Conservation (phyloP, 2,329 filamentous ascomycete genomes). For the Botrytis elliptica region DNA sequence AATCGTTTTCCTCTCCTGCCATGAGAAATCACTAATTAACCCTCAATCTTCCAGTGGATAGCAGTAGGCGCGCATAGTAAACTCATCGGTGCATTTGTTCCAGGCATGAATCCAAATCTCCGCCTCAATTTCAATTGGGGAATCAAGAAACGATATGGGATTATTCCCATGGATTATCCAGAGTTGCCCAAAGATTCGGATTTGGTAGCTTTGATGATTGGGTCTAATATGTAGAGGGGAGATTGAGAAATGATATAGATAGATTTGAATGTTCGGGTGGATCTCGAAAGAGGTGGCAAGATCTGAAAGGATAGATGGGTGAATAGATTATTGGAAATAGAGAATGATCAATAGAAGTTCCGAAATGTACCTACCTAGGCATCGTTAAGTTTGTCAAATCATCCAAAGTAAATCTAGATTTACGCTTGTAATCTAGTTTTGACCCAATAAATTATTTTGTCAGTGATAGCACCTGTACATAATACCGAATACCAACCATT, state of each 20-base stretch:
- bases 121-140: slow-evolving; percentile 37
- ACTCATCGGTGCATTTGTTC: slow-evolving; percentile 44
- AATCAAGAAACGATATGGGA: slow-evolving; percentile 35
- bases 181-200: slow-evolving; percentile 41
- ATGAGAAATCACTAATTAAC: neutral
- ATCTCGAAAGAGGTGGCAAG: neutral
- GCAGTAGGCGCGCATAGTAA: slow-evolving; percentile 46
- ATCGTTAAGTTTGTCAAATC: neutral
- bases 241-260: neutral
- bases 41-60: slow-evolving; percentile 37
- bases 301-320: neutral
- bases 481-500: neutral
- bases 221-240: slow-evolving; percentile 41
- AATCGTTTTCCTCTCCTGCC: no score
- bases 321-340: neutral
- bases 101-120: slow-evolving; percentile 45
- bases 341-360: neutral
- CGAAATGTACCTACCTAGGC: neutral
- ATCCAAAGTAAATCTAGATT: neutral
- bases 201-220: slow-evolving; percentile 43
- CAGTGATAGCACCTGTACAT: rapidly evolving
- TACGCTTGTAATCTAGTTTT: rapidly evolving
- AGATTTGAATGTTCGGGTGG: neutral
- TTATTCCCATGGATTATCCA: slow-evolving; percentile 34
- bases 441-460: rapidly evolving